phyloP scores from a whole-genome alignment of 2,329 filamentous ascomycete genomes.

The Amauroascus verrucosus region DNA sequence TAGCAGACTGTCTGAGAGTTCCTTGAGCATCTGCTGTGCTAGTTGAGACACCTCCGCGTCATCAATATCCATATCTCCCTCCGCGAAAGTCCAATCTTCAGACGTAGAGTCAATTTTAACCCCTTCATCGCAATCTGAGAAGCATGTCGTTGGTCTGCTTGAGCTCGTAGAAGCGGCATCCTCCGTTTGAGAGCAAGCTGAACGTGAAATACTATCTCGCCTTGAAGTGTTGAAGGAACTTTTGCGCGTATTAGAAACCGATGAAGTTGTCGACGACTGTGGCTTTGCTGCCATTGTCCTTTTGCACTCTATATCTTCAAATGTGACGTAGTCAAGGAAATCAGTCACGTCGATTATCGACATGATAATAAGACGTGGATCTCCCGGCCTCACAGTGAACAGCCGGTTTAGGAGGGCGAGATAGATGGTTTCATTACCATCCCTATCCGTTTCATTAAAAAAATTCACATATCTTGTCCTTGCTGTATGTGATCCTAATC shows the following conservation, averaged over 20 bases:
- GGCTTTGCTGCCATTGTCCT: not conserved
- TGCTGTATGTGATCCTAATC: slow-evolving; percentile 19
- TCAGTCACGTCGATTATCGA: slow-evolving; percentile 23
- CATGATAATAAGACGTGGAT: slow-evolving; percentile 19
- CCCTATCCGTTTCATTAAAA: slow-evolving; percentile 13
- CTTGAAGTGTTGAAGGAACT: not conserved
- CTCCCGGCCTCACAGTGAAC: slow-evolving; percentile 18
- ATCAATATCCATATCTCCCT: not conserved
- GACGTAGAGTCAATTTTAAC: not conserved
- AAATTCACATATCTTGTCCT: slow-evolving; percentile 21
- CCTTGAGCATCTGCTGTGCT: slow-evolving; percentile 8
- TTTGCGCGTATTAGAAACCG: not conserved
- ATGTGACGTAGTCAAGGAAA: slow-evolving; percentile 21
- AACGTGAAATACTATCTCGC: not conserved
- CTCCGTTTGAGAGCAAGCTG: not conserved
- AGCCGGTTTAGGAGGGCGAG: slow-evolving; percentile 19
- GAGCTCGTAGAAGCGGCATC: not conserved
- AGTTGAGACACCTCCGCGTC: not conserved
- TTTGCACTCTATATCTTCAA: slow-evolving; percentile 16
- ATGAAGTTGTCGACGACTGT: not conserved
- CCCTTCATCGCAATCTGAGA: not conserved
- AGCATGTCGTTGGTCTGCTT: not conserved
- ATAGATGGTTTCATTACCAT: slow-evolving; percentile 16
- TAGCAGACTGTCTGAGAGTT: not conserved
- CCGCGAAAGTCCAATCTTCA: not conserved